Conservation (phyloP, 1,139 yeast species). For the Blastobotrys serpentis region DNA sequence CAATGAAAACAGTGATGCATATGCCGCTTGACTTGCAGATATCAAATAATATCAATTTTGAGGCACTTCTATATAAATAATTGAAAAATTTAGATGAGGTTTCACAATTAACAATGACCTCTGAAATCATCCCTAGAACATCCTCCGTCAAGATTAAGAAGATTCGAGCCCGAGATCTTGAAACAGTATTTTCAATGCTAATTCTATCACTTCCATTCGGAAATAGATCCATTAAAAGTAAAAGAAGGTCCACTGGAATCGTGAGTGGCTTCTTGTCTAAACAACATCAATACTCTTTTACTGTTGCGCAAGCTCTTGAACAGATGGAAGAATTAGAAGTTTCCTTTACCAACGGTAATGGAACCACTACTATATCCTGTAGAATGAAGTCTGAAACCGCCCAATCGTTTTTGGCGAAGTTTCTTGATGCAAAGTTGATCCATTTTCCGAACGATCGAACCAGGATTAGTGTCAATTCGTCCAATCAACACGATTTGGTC, state of each 20-base stretch:
- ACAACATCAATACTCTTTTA: slow-evolving; percentile 53
- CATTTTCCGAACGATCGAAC: slow-evolving; percentile 73
- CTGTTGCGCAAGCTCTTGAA: slow-evolving; percentile 50
- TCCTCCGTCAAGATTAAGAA: neutral
- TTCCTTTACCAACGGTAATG: slow-evolving; percentile 41
- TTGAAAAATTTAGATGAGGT: neutral
- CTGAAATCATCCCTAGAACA: neutral
- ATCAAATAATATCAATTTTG: neutral
- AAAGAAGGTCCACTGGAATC: neutral
- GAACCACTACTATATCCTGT: slow-evolving; percentile 61
- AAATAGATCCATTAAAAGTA: neutral
- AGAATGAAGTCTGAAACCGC: slow-evolving; percentile 57
- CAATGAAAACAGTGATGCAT: neutral
- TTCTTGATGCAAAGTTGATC: slow-evolving; percentile 64
- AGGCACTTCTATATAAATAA: slow-evolving; percentile 2
- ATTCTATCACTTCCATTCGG: slow-evolving; percentile 27
- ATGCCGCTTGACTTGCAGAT: neutral
- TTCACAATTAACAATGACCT: neutral
- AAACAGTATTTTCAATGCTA: slow-evolving; percentile 40
- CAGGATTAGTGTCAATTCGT: slow-evolving; percentile 17
- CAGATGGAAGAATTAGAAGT: slow-evolving; percentile 53
- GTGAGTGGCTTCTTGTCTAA: neutral
- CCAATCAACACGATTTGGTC: neutral
- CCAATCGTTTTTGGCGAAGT: slow-evolving; percentile 48
- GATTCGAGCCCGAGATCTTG: neutral